These are phyloP conservation scores for Durotheca rogersii DNA, from an alignment of 495 filamentous ascomycete species.

Conservation along the genomic window DNA sequence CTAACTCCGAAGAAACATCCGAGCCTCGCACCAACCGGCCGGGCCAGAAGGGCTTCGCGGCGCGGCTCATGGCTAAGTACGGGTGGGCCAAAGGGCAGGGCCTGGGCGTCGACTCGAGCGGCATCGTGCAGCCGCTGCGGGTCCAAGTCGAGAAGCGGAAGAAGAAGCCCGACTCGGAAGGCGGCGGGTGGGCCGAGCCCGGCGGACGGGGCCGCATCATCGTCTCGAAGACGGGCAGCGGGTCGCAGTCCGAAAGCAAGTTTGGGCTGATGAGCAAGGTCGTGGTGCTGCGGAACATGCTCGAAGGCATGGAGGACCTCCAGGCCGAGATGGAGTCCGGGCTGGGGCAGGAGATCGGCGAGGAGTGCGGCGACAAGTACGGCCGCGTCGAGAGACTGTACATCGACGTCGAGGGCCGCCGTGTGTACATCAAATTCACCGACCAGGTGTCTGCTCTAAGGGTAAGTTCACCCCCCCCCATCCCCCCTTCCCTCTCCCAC, in stretches of 20 bases:
- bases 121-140: constrained; percentile 78
- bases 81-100: constrained; percentile 89
- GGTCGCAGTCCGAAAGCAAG: constrained; percentile 41
- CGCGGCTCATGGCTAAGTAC: constrained; percentile 84
- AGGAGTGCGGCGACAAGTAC: constrained; percentile 87
- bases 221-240: constrained; percentile 43
- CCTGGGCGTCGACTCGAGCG: constrained; percentile 74
- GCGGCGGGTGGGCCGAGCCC: constrained; percentile 70
- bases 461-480: constrained; percentile 52
- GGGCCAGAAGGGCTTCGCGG: constrained; percentile 80
- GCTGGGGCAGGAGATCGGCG: constrained; percentile 89
- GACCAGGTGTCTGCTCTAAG: constrained; percentile 75
- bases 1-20: constrained; percentile 10
- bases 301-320: constrained; percentile 68
- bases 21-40: constrained; percentile 63
- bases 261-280: constrained; percentile 79
- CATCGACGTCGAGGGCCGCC: constrained; percentile 57
- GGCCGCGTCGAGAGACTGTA: constrained; percentile 82
- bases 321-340: constrained; percentile 71
- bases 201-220: constrained; percentile 78
- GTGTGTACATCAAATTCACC: constrained; percentile 90
- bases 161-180: constrained; percentile 75
- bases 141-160: constrained; percentile 81
- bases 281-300: constrained; percentile 75
- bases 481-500: not conserved